Evolutionary conservation across 495 filamentous ascomycete species (phyloP), one percentile per base, ranked within the genome.

Genomic region (Aspergillus diversus): DNA sequence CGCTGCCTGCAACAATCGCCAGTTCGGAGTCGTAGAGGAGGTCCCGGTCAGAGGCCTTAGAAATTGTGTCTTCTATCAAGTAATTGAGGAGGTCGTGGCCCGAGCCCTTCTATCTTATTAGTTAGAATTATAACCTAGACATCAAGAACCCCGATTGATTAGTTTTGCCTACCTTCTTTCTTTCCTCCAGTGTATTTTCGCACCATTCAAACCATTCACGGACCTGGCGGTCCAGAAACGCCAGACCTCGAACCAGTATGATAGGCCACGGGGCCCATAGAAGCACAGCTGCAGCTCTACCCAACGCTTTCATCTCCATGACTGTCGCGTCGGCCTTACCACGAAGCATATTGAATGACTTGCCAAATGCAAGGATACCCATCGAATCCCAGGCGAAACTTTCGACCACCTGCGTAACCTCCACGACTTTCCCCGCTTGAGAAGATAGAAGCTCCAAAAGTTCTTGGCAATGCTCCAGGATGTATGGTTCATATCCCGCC

Each of bases 331-430:
- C 42, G n/a, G 51, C 33, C 7, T 55, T 33, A n/a, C 62, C 62
- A 33, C 58, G 37, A 33, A 64, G 31, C 51, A 64, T 55, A 39
- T 57, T 52, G 33, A 64, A 64, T 3, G 56, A 59, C 35, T 60
- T 60, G 1, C 62, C 56, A 32, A 64, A 60, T 12, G 56, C 51
- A 48, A 64, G 47, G 13, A 60, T 58, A 3, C 62, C 62, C 62
- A 64, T 64, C 8, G 62, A 49, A 11, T 64, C 62, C 56, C 56
- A 64, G 17, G 56, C n/a, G 34, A 64, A 60, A 3, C 31, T 51
- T 15, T 49, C 56, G 16, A 64, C 17, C n/a, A 64, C 7, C 9
- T 59, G 33, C 5, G 50, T 64, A 5, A 48, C 57, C 39, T 59
- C 56, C 31, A 59, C n/a, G 17, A 9, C 17, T 17, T 59, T 39